These are phyloP conservation scores for Vicia faba DNA, from an alignment of 306 rosid genomes.

Conservation along the genomic window DNA sequence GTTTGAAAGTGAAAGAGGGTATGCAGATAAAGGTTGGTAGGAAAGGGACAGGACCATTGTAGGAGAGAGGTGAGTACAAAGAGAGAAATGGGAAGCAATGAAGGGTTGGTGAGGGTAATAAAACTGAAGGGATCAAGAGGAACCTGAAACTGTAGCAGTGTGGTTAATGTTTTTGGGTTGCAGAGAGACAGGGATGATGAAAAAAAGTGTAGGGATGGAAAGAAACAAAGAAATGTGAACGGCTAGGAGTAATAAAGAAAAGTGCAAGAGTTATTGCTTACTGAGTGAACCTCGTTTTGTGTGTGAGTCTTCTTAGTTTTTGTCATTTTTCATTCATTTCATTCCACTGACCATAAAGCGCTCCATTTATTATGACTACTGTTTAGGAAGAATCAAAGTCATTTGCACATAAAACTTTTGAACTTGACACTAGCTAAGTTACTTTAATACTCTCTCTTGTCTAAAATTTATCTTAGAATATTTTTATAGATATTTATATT, in stretches of 20 bases:
- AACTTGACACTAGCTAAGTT: no score
- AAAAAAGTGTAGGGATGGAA: conserved; percentile 18
- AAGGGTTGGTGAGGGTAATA: conserved; percentile 46
- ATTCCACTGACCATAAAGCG: no score
- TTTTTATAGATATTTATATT: no score
- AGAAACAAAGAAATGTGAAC: conserved; percentile 38
- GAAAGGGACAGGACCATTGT: conserved; percentile 36
- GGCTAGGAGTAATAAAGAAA: conserved; percentile 17
- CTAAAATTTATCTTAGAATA: no score
- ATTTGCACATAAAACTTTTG: no score
- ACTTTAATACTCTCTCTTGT: no score
- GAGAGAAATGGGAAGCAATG: conserved; percentile 2
- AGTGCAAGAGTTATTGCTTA: conserved; percentile 17
- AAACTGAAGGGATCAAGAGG: conserved; percentile 43
- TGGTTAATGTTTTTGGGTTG: conserved; percentile 28
- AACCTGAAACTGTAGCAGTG: conserved; percentile 39
- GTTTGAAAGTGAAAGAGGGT: conserved; percentile 24
- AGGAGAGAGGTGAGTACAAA: conserved; percentile 24
- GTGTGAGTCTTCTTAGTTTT: conserved; percentile 3
- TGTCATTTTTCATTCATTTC: background rate
- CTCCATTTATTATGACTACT: no score
- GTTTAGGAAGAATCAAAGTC: no score
- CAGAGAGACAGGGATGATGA: conserved; percentile 35
- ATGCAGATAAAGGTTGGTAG: conserved; percentile 37
- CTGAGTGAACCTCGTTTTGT: conserved; percentile 22